These are phyloP conservation scores for Nadsonia fulvescens DNA, from an alignment of 805 yeast genomes.

Conservation along the genomic window DNA sequence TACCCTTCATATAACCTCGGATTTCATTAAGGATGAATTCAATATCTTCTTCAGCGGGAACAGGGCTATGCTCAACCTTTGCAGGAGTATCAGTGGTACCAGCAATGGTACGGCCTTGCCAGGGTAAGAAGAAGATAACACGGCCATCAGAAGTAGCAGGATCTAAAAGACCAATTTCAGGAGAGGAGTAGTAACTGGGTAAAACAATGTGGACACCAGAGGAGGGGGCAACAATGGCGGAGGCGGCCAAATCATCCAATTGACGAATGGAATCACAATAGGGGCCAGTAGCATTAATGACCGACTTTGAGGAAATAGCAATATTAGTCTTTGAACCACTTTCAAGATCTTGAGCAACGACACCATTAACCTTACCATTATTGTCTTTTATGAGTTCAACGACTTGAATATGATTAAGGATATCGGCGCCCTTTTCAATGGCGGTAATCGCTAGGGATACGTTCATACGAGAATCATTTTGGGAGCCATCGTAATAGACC, in stretches of 20 bases:
- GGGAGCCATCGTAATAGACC: constrained; percentile 89
- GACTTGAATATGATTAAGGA: constrained; percentile 73
- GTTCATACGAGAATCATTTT: constrained; percentile 85
- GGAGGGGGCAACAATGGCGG: constrained; percentile 78
- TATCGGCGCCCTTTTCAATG: constrained; percentile 72
- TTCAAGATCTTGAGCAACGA: constrained; percentile 43
- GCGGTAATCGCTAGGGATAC: constrained; percentile 76
- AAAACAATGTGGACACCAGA: constrained; percentile 85
- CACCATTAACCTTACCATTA: constrained; percentile 48
- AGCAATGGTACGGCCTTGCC: constrained; percentile 93
- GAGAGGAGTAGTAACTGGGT: constrained; percentile 85
- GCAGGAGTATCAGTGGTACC: constrained; percentile 89
- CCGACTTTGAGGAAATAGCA: constrained; percentile 53
- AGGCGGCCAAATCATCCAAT: constrained; percentile 50
- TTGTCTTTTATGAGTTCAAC: constrained; percentile 50
- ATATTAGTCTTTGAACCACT: constrained; percentile 27
- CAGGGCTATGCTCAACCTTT: constrained; percentile 31
- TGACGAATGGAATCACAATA: constrained; percentile 69
- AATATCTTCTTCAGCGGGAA: constrained; percentile 76
- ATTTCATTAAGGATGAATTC: constrained; percentile 73
- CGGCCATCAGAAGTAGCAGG: constrained; percentile 90
- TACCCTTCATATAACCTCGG: constrained; percentile 59
- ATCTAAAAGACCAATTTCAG: constrained; percentile 72
- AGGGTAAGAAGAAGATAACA: constrained; percentile 91
- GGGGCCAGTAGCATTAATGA: constrained; percentile 91